phyloP scores from a whole-genome alignment of 2,329 filamentous ascomycete species.

The Colletotrichum limetticola region DNA sequence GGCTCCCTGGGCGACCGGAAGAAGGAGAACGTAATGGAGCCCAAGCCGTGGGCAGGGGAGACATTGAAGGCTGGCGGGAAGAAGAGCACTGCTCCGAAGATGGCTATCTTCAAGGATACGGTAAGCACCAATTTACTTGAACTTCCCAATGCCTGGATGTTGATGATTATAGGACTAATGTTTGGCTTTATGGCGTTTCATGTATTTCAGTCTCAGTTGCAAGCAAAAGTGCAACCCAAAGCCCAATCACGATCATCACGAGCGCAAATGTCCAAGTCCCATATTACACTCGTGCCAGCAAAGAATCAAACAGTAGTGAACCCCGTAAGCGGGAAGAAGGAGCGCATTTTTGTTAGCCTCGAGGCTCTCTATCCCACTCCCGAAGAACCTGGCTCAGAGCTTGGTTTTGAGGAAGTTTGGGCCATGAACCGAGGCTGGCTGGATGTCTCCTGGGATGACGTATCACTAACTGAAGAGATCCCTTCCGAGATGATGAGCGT shows the following conservation, averaged over 20 bases:
- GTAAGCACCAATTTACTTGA: conserved; percentile 69
- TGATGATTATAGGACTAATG: conserved; percentile 99
- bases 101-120: conserved; percentile 95
- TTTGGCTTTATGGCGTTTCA: conserved; percentile 54
- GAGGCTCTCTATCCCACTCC: conserved; percentile 85
- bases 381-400: conserved; percentile 76
- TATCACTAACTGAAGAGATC: conserved; percentile 24
- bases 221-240: conserved; percentile 40
- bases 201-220: conserved; percentile 63
- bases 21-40: conserved; percentile 91
- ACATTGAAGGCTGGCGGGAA: conserved; percentile 89
- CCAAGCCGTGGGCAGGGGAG: conserved; percentile 92
- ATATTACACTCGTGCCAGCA: conserved; percentile 75
- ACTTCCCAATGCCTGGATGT: conserved; percentile 68
- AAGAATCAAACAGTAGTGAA: conserved; percentile 85
- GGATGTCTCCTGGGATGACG: conserved; percentile 62
- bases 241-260: conserved; percentile 48
- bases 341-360: conserved; percentile 89
- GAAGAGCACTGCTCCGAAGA: conserved; percentile 80
- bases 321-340: conserved; percentile 82
- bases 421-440: conserved; percentile 80
- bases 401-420: conserved; percentile 92
- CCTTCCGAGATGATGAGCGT: conserved; percentile 12
- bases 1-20: conserved; percentile 86
- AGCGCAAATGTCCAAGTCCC: conserved; percentile 69